phyloP scores from a whole-genome alignment of 495 filamentous ascomycete species.

The Neurospora sp. region DNA sequence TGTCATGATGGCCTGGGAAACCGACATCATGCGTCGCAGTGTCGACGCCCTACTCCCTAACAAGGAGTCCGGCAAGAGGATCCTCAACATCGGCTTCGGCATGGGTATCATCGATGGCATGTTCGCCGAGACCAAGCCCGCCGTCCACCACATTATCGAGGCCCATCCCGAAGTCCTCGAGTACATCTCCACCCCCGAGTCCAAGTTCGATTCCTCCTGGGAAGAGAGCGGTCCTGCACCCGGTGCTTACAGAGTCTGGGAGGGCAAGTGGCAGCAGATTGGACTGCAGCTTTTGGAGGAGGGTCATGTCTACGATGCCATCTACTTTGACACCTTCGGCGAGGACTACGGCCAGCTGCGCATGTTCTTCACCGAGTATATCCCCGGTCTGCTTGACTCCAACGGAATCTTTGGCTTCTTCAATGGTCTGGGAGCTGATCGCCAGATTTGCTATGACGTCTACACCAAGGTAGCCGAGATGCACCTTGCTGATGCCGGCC shows the following conservation, averaged over 20 bases:
- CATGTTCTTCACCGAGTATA: constrained; percentile 78
- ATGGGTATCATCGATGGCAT: constrained; percentile 93
- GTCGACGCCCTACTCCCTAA: constrained; percentile 40
- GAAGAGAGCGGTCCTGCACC: constrained; percentile 26
- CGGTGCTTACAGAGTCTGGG: constrained; percentile 36
- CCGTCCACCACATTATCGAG: constrained; percentile 78
- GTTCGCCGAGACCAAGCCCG: constrained; percentile 60
- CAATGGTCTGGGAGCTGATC: constrained; percentile 89
- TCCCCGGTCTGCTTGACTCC: constrained; percentile 65
- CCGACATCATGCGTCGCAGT: constrained; percentile 73
- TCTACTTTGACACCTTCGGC: constrained; percentile 97
- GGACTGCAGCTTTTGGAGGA: constrained; percentile 59
- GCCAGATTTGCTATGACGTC: constrained; percentile 88
- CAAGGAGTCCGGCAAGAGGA: constrained; percentile 45
- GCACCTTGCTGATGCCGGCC: constrained; percentile 82
- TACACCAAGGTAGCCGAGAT: constrained; percentile 89
- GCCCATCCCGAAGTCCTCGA: constrained; percentile 76
- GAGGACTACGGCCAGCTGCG: constrained; percentile 81
- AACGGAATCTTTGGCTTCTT: constrained; percentile 84
- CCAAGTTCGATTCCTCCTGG: constrained; percentile 38
- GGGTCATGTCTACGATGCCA: constrained; percentile 71
- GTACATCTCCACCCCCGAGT: constrained; percentile 43
- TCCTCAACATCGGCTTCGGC: constrained; percentile 89
- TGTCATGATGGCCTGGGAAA: constrained; percentile 97
- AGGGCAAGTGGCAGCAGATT: constrained; percentile 76